These are phyloP conservation scores for Conticribra weissflogii DNA, from an alignment of 108 stramenopile species.

Conservation along the genomic window DNA sequence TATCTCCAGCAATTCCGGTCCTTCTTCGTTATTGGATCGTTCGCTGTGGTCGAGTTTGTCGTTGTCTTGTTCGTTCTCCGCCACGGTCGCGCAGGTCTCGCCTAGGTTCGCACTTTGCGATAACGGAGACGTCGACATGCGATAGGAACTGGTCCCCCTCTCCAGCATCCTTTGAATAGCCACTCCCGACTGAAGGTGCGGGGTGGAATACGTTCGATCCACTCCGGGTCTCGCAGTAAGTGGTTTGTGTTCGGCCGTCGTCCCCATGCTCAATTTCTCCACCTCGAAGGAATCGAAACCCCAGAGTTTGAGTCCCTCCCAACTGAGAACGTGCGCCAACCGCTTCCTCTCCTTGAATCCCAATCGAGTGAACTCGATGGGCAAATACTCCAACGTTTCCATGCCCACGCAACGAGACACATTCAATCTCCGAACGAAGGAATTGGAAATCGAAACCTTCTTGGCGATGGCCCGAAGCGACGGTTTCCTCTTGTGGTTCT, in stretches of 20 bases:
- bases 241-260: background rate
- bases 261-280: slow-evolving; percentile 27
- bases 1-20: background rate
- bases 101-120: too few species aligned
- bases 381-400: slow-evolving; percentile 8
- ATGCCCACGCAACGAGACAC: background rate
- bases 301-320: slow-evolving; percentile 51
- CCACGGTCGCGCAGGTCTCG: background rate
- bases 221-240: too few species aligned
- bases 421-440: background rate
- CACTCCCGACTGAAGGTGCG: too few species aligned
- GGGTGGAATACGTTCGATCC: too few species aligned
- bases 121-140: too few species aligned
- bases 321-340: slow-evolving; percentile 40
- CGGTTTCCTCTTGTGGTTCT: background rate
- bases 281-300: slow-evolving; percentile 62
- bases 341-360: slow-evolving; percentile 7
- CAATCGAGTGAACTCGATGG: slow-evolving; percentile 17
- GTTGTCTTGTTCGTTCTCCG: background rate
- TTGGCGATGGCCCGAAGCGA: background rate
- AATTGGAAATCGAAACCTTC: background rate
- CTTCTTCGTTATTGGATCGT: background rate
- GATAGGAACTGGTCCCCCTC: too few species aligned
- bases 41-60: background rate
- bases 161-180: too few species aligned